Evolutionary conservation across 2,329 filamentous ascomycete species (phyloP).

Genomic region (Ceratocystiopsis sp.): DNA sequence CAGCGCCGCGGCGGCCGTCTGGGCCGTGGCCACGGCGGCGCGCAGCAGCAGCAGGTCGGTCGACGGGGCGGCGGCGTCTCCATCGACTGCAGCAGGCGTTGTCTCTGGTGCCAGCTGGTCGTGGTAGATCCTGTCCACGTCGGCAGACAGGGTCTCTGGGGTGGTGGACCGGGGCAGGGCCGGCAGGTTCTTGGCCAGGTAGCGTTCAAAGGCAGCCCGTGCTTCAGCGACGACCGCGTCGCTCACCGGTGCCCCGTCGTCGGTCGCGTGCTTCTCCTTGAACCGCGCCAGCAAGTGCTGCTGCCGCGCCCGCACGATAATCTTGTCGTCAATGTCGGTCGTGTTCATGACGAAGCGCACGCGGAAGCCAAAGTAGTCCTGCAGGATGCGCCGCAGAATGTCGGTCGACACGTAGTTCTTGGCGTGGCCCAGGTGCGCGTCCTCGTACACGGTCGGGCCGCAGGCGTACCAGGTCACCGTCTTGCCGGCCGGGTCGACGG

Average conservation of each 20-base stretch:
- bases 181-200: slow-evolving; percentile 8
- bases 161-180: slow-evolving; percentile 2
- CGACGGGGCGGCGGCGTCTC: slow-evolving; percentile 11
- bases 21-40: slow-evolving; percentile 11
- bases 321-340: slow-evolving; percentile 52
- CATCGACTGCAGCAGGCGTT: slow-evolving; percentile 8
- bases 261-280: slow-evolving; percentile 8
- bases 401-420: slow-evolving; percentile 65
- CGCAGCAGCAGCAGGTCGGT: slow-evolving; percentile 13
- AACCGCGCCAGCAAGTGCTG: slow-evolving; percentile 11
- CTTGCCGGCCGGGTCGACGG: no score
- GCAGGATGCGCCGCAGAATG: slow-evolving; percentile 52
- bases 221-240: slow-evolving; percentile 12
- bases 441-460: slow-evolving; percentile 41
- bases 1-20: slow-evolving; percentile 8
- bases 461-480: slow-evolving; percentile 12
- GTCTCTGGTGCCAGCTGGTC: slow-evolving; percentile 9
- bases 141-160: slow-evolving; percentile 7
- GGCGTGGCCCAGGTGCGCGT: slow-evolving; percentile 58
- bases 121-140: slow-evolving; percentile 10
- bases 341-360: slow-evolving; percentile 65
- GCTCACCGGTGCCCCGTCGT: slow-evolving; percentile 7
- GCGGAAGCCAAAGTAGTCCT: slow-evolving; percentile 53
- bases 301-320: slow-evolving; percentile 13
- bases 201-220: neutral